Evolutionary conservation across 352 stramenopile species (phyloP), one percentile per base, ranked within the genome.

Genomic region (Phytophthora kernoviae): DNA sequence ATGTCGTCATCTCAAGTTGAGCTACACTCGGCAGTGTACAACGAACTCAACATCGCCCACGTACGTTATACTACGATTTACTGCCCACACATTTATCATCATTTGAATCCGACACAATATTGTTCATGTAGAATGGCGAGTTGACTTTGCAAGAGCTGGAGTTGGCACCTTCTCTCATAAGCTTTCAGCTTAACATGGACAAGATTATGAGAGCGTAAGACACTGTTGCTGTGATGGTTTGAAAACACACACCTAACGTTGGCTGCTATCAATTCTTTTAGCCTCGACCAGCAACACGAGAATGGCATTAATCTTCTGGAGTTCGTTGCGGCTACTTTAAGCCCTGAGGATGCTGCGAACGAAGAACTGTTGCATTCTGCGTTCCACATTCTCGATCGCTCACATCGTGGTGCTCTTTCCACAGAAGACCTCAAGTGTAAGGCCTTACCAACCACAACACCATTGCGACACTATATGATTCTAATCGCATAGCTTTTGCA

Each of bases 231-330:
- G 14, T 51, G 14, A 41, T 10, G 15, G n/a, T 54, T 17, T 3
- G 24, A 54, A 10, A 54, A 58, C 18, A 14, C 37, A 46, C 26
- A 41, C 15, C 44, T 58, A 50, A 57, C 21, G 14, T 32, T 22
- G 7, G 24, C 37, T 37, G 24, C n/a, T 57, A 11, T n/a, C 11
- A 58, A 43, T 20, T 22, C 26, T 24, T 50, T 0, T 21, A 93
- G 84, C 4, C 74, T 93, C 10, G 79, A 93, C 34, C 79, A 91
- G 46, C 78, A 91, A 46, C 73, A 88, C 22, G 82, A 88, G 7
- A 86, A 87, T 27, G 80, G 84, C 7, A 73, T 93, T 27, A 93
- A 90, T 42, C 47, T 93, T 22, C 65, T 93, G 5, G 84, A 93
- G 58, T 93, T 93, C 58, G 79, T 93, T 14, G 81, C 84, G 14